phyloP scores from a whole-genome alignment of 495 filamentous ascomycete species.

The Penicillium roqueforti region DNA sequence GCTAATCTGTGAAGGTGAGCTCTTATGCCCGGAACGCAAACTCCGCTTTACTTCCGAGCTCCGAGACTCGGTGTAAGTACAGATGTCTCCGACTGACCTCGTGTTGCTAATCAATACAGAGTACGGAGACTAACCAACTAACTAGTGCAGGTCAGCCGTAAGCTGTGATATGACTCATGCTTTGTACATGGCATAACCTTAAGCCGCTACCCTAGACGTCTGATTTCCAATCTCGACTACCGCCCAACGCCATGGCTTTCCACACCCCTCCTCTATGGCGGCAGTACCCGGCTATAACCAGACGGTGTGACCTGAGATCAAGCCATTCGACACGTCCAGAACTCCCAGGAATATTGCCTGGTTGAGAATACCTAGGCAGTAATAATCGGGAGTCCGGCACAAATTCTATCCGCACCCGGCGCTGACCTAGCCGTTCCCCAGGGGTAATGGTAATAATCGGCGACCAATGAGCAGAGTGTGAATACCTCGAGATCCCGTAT shows the following conservation, averaged over 20 bases:
- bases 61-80: neutral
- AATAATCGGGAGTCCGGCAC: constrained; percentile 17
- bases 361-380: constrained; percentile 2
- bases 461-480: constrained; percentile 5
- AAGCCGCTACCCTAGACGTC: neutral
- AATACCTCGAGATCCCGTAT: constrained; percentile 4
- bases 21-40: constrained; percentile 4
- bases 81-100: neutral
- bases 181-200: neutral
- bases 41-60: constrained; percentile 4
- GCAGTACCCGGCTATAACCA: neutral
- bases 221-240: neutral
- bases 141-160: too few species aligned
- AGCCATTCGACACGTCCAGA: neutral
- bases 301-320: neutral
- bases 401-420: constrained; percentile 6
- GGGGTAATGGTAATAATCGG: neutral
- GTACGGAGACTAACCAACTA: too few species aligned
- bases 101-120: neutral
- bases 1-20: neutral
- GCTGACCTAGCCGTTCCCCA: constrained; percentile 9
- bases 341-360: constrained; percentile 10
- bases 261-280: neutral
- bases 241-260: neutral
- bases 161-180: constrained; percentile 4